phyloP scores from a whole-genome alignment of 805 yeast genomes.

The Schizosaccharomyces japonicus region DNA sequence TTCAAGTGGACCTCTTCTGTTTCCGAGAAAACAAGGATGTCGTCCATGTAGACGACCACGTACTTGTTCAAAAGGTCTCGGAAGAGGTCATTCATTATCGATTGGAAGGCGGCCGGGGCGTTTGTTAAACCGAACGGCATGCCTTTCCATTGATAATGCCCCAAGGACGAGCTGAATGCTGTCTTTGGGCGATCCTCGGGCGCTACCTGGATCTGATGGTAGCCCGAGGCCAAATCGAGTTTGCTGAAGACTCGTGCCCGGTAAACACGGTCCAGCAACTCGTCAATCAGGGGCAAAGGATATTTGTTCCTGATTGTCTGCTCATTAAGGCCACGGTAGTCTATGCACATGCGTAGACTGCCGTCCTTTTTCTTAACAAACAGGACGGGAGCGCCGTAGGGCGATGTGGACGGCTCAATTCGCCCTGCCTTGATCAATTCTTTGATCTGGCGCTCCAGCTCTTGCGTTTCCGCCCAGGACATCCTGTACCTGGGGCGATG shows the following conservation, averaged over 20 bases:
- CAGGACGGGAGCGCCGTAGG: conserved; percentile 8
- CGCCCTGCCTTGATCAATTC: background rate
- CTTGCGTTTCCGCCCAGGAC: background rate
- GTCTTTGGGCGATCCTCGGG: conserved; percentile 4
- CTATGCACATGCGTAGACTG: conserved; percentile 10
- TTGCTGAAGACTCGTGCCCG: conserved; percentile 8
- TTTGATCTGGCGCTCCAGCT: background rate
- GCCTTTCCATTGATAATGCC: conserved; percentile 11
- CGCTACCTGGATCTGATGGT: conserved; percentile 6
- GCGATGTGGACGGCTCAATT: conserved; percentile 4
- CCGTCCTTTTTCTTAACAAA: conserved; percentile 12
- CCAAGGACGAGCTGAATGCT: background rate
- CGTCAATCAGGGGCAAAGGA: conserved; percentile 10
- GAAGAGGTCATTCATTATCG: conserved; percentile 6
- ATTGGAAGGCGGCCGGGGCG: conserved; percentile 15
- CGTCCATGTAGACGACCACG: conserved; percentile 12
- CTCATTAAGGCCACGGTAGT: conserved; percentile 10
- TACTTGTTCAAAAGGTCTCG: conserved; percentile 6
- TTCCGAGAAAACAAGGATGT: conserved; percentile 9
- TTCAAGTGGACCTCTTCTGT: conserved; percentile 8
- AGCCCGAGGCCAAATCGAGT: conserved; percentile 12
- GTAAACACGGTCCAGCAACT: conserved; percentile 7
- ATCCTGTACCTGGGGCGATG: background rate
- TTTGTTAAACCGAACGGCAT: conserved; percentile 15
- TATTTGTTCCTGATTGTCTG: conserved; percentile 9